phyloP scores from a whole-genome alignment of 148 eudicot genomes.

The Nepenthes gracilis region DNA sequence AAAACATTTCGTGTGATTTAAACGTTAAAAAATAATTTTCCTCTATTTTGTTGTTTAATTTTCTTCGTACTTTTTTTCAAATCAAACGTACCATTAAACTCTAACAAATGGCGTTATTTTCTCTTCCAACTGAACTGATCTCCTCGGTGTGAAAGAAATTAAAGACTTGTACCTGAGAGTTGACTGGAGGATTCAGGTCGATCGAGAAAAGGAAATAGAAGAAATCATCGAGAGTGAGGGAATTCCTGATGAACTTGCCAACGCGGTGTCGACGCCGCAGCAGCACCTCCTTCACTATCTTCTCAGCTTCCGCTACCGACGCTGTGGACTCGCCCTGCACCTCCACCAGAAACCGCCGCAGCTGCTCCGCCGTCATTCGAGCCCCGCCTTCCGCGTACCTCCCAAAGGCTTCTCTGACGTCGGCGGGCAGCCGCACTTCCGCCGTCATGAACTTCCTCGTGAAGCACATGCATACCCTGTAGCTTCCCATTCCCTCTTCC shows the following conservation, averaged over 20 bases:
- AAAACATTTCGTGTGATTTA: too few species aligned
- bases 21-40: too few species aligned
- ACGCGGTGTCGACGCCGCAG: constrained; percentile 24
- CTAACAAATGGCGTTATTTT: too few species aligned
- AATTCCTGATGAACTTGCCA: constrained; percentile 33
- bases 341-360: constrained; percentile 42
- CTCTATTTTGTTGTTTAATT: too few species aligned
- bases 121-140: too few species aligned
- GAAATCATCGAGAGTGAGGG: constrained; percentile 69
- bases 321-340: constrained; percentile 27
- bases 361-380: constrained; percentile 55
- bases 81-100: too few species aligned
- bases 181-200: constrained; percentile 62
- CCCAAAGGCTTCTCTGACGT: constrained; percentile 38
- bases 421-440: constrained; percentile 51
- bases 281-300: constrained; percentile 35
- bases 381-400: constrained; percentile 33
- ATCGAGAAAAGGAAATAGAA: constrained; percentile 44
- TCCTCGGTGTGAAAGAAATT: too few species aligned
- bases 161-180: constrained; percentile 25
- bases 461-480: too few species aligned
- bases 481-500: constrained; percentile 21
- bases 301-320: constrained; percentile 21
- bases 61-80: too few species aligned
- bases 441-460: constrained; percentile 16